phyloP scores from a whole-genome alignment of 2,329 filamentous ascomycete species.

The Xylaria sp. region DNA sequence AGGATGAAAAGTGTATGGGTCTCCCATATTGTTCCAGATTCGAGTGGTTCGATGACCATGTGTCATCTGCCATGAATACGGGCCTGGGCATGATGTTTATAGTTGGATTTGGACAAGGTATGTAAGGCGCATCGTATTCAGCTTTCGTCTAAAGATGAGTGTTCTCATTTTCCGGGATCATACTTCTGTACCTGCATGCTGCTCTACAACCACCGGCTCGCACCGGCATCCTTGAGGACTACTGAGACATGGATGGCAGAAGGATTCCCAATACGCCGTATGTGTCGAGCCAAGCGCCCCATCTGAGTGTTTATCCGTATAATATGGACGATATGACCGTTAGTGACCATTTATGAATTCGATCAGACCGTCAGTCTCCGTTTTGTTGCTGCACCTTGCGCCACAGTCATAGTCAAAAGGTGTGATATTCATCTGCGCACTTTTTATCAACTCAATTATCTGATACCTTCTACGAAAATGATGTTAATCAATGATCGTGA shows the following conservation, averaged over 20 bases:
- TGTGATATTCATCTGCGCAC: no score
- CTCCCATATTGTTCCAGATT: conserved; percentile 15
- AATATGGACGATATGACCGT: no score
- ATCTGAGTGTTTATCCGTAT: background rate
- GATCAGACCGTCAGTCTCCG: no score
- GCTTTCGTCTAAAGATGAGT: conserved; percentile 13
- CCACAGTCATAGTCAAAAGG: no score
- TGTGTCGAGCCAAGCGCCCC: background rate
- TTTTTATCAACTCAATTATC: no score
- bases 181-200: background rate
- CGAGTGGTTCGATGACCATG: conserved; percentile 11
- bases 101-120: conserved; percentile 14
- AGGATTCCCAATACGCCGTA: conserved; percentile 29
- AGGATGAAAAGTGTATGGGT: conserved; percentile 15
- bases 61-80: conserved; percentile 19
- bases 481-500: no score
- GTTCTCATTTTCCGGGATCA: conserved; percentile 1
- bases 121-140: conserved; percentile 4
- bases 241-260: conserved; percentile 6
- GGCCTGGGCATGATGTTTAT: conserved; percentile 13
- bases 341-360: no score
- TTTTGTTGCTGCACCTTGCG: no score
- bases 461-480: no score
- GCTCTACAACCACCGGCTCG: background rate
- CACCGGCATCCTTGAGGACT: background rate